Percentiles rank a stretch among this genome's conserved stretches.
phyloP scores from a whole-genome alignment of 2,329 filamentous ascomycete genomes.

The Sporothrix curviconia region DNA sequence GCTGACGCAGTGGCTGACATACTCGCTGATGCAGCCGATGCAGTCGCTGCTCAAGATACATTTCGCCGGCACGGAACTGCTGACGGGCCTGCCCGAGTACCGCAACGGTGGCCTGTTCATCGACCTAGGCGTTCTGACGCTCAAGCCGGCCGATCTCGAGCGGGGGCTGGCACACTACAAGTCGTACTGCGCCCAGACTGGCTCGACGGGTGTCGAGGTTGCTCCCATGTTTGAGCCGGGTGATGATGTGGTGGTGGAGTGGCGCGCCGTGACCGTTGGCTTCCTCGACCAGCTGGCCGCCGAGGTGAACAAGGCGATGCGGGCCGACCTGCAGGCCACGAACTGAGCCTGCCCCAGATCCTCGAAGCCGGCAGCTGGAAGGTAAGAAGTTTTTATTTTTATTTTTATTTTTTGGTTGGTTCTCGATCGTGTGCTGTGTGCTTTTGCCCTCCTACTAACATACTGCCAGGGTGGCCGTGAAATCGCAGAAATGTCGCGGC shows the following conservation, averaged over 20 bases:
- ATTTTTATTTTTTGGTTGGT: not conserved
- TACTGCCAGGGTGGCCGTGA: conserved; percentile 73
- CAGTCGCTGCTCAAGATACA: conserved; percentile 44
- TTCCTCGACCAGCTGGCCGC: conserved; percentile 49
- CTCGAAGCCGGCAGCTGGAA: conserved; percentile 97
- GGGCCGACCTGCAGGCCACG: conserved; percentile 54
- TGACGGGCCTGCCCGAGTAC: conserved; percentile 87
- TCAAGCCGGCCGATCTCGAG: conserved; percentile 40
- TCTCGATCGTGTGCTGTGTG: too few relatives aligned
- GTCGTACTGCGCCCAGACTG: conserved; percentile 64
- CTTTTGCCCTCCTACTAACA: not conserved
- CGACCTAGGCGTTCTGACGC: conserved; percentile 66
- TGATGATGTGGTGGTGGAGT: conserved; percentile 58
- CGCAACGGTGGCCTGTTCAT: conserved; percentile 86
- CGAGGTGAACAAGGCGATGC: conserved; percentile 57
- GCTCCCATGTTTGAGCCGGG: conserved; percentile 53
- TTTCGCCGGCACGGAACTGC: conserved; percentile 59
- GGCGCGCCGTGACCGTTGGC: conserved; percentile 57
- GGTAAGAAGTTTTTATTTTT: conserved; percentile 47
- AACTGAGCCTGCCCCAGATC: conserved; percentile 78
- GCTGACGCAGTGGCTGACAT: conserved; percentile 88
- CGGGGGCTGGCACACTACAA: conserved; percentile 42
- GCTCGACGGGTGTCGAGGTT: conserved; percentile 53
- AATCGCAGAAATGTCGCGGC: conserved; percentile 88
- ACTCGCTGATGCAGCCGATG: conserved; percentile 71